A percentile compares a stretch with the other conserved stretches of the same genome.
Evolutionary conservation across 148 eudicot genomes (phyloP).

Genomic region (Rhododendron griersonianum): DNA sequence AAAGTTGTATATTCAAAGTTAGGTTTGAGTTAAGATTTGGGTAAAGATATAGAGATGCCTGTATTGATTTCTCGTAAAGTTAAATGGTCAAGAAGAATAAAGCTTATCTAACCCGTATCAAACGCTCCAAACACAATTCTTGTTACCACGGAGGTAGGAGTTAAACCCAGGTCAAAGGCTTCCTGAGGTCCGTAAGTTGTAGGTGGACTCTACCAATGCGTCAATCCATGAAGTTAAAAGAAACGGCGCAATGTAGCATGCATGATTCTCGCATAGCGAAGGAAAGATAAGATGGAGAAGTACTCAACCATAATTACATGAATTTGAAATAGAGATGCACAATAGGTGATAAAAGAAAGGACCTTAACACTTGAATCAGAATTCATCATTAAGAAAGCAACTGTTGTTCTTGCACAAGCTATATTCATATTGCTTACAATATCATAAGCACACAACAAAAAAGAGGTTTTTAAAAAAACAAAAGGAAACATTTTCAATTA

Average conservation of each 20-base stretch:
- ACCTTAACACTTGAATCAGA: background rate
- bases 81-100: background rate
- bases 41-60: background rate
- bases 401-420: constrained; percentile 6
- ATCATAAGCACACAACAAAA: constrained; percentile 26
- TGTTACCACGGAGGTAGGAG: too few relatives aligned
- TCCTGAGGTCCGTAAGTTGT: too few relatives aligned
- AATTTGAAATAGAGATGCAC: background rate
- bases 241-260: background rate
- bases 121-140: too few relatives aligned
- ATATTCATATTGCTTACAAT: constrained; percentile 28
- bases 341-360: background rate
- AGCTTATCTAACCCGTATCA: background rate
- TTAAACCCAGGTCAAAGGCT: too few relatives aligned
- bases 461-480: constrained; percentile 13
- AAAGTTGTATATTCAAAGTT: background rate
- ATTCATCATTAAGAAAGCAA: background rate
- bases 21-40: background rate
- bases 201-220: background rate
- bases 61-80: background rate
- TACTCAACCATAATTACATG: background rate
- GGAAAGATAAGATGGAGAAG: background rate
- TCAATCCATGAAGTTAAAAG: background rate
- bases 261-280: background rate
- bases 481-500: background rate